These are phyloP conservation scores for Tetradesmus obliquus DNA, from an alignment of 139 green algal species.

Conservation along the genomic window DNA sequence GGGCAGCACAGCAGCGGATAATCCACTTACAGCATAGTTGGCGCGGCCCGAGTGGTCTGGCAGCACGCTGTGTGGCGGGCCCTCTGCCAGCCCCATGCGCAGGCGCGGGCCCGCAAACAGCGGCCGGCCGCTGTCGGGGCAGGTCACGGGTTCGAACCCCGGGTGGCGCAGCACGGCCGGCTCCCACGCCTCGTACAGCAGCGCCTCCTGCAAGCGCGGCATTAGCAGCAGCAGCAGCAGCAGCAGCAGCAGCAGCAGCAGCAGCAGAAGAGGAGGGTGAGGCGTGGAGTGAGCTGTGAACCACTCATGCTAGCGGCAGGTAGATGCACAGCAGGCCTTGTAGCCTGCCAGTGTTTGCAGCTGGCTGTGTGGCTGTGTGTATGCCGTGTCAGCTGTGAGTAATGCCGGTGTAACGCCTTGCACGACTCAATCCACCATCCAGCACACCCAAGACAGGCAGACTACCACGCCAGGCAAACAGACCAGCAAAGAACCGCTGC, in stretches of 20 bases:
- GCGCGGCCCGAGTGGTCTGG: conserved; percentile 62
- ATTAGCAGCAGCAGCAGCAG: not conserved
- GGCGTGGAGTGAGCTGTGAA: not conserved
- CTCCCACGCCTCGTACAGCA: conserved; percentile 60
- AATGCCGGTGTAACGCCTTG: too few relatives aligned
- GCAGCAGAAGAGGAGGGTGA: too few relatives aligned
- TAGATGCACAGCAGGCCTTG: too few relatives aligned
- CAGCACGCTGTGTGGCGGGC: conserved; percentile 52
- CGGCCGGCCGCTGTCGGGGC: not conserved
- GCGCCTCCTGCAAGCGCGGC: conserved; percentile 55
- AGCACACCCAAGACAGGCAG: too few relatives aligned
- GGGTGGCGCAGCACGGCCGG: not conserved
- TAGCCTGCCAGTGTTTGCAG: not conserved
- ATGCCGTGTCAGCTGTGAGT: not conserved
- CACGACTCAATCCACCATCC: too few relatives aligned
- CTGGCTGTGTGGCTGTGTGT: not conserved
- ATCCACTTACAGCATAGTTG: conserved; percentile 57
- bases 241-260: not conserved
- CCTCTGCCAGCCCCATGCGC: conserved; percentile 61
- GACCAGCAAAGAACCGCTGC: too few relatives aligned
- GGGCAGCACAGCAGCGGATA: too few relatives aligned
- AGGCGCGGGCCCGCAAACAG: conserved; percentile 52
- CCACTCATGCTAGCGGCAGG: too few relatives aligned
- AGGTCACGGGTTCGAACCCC: conserved; percentile 18
- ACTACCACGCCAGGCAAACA: too few relatives aligned